Evolutionary conservation across 352 stramenopile species (phyloP).

Genomic region (Globisporangium cystogenes): DNA sequence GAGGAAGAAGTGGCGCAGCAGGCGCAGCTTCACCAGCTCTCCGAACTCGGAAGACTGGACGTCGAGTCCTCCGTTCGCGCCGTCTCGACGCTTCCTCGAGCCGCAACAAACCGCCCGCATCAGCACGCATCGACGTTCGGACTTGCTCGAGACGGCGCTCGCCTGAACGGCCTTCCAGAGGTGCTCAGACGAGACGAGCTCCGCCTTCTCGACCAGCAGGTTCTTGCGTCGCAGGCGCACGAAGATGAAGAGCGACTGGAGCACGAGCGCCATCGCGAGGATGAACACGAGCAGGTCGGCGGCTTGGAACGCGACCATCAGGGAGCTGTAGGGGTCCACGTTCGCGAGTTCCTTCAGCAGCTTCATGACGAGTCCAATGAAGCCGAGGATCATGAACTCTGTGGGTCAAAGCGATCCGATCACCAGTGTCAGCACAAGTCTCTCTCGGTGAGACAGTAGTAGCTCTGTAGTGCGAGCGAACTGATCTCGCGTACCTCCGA

Average conservation of each 20-base stretch:
- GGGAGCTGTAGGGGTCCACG: constrained; percentile 21
- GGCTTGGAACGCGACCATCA: constrained; percentile 44
- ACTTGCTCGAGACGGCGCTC: background rate
- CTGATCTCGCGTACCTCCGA: too few species aligned
- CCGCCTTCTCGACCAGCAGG: constrained; percentile 23
- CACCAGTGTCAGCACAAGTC: background rate
- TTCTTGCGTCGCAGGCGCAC: constrained; percentile 33
- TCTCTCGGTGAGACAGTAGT: too few species aligned
- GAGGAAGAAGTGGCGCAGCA: constrained; percentile 45
- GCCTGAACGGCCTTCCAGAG: constrained; percentile 17
- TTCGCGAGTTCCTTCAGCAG: constrained; percentile 31
- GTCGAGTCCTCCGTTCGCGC: background rate
- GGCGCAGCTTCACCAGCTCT: constrained; percentile 22
- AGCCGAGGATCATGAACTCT: constrained; percentile 55
- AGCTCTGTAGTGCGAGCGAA: too few species aligned
- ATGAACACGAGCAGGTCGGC: constrained; percentile 55
- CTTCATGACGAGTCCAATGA: constrained; percentile 47
- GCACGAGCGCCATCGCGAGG: constrained; percentile 42
- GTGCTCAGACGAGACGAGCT: constrained; percentile 38
- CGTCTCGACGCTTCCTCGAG: background rate
- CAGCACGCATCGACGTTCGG: too few species aligned
- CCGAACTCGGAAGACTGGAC: constrained; percentile 7
- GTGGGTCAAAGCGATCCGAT: background rate
- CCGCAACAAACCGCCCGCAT: too few species aligned
- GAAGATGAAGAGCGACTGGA: constrained; percentile 45